Conservation (phyloP, 176 grass and related monocot genomes). For the Triticum monococcum region DNA sequence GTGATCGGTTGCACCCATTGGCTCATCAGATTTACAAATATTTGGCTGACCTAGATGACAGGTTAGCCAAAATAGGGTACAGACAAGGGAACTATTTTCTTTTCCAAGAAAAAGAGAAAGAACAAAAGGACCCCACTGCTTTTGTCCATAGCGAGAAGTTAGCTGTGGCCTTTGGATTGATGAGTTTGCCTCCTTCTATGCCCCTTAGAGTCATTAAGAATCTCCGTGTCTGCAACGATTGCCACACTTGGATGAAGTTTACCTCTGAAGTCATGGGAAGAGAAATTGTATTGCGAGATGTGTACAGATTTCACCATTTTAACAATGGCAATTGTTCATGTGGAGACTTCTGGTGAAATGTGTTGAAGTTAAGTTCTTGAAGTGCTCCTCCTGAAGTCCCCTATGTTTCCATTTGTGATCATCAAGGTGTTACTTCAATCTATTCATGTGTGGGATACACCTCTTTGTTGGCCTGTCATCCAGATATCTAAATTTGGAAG, state of each 20-base stretch:
- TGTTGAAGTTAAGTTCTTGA: neutral
- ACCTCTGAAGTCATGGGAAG: conserved; percentile 35
- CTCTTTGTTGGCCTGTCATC: neutral
- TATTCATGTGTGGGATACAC: neutral
- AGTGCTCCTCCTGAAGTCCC: neutral
- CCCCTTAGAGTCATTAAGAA: conserved; percentile 76
- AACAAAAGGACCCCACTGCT: conserved; percentile 41
- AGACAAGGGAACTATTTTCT: conserved; percentile 49
- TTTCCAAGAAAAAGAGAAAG: conserved; percentile 62
- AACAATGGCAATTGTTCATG: conserved; percentile 57
- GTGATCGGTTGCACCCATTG: conserved; percentile 53
- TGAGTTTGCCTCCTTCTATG: conserved; percentile 40
- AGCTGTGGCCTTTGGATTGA: conserved; percentile 59
- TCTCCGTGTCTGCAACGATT: conserved; percentile 63
- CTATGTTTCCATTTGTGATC: neutral
- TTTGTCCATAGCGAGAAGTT: conserved; percentile 68
- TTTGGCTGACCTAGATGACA: conserved; percentile 47
- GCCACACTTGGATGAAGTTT: conserved; percentile 74
- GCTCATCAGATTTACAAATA: conserved; percentile 51
- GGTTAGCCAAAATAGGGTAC: conserved; percentile 59
- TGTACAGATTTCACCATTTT: conserved; percentile 84
- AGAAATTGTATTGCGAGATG: conserved; percentile 64
- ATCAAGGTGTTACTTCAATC: neutral
- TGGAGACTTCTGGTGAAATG: conserved; percentile 65
- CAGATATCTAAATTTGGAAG: neutral